A percentile compares a stretch with the other conserved stretches of the same genome.
Evolutionary conservation across 1,284 basidiomycete genomes (phyloP).

Genomic region (Pseudozyma sp.): DNA sequence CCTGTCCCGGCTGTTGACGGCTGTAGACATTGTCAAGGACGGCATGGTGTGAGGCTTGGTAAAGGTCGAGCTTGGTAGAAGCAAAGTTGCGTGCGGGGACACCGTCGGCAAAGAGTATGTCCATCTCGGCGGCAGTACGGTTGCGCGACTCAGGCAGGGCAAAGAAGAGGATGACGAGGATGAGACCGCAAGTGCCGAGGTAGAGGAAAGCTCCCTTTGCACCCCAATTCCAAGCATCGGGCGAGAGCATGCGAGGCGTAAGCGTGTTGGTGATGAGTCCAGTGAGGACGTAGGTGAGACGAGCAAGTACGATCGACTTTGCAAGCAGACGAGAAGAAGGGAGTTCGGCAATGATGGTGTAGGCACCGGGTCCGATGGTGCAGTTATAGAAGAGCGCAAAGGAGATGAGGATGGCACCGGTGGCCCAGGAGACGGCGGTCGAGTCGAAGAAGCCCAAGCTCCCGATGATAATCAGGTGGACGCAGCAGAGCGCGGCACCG

Average conservation of each 20-base stretch:
- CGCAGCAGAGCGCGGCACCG: slow-evolving; percentile 69
- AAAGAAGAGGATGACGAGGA: slow-evolving; percentile 68
- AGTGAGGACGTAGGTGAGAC: slow-evolving; percentile 70
- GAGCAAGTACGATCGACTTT: slow-evolving; percentile 73
- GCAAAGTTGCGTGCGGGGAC: slow-evolving; percentile 69
- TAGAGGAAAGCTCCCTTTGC: slow-evolving; percentile 70
- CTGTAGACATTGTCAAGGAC: too few relatives aligned
- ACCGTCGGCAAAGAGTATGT: slow-evolving; percentile 69
- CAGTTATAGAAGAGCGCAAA: slow-evolving; percentile 70
- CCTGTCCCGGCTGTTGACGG: too few relatives aligned
- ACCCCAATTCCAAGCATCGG: slow-evolving; percentile 70
- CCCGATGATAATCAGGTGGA: slow-evolving; percentile 72
- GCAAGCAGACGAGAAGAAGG: slow-evolving; percentile 71
- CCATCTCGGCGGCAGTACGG: slow-evolving; percentile 70
- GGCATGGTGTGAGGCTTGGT: slow-evolving; percentile 16
- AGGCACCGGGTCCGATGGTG: slow-evolving; percentile 70
- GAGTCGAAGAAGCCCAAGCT: slow-evolving; percentile 64
- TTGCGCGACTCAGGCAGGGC: slow-evolving; percentile 69
- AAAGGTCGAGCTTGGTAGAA: slow-evolving; percentile 64
- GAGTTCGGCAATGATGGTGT: slow-evolving; percentile 72
- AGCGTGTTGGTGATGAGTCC: slow-evolving; percentile 70
- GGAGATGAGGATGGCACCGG: slow-evolving; percentile 70
- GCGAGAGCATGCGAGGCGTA: slow-evolving; percentile 70
- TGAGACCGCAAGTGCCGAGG: slow-evolving; percentile 69
- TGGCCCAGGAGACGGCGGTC: slow-evolving; percentile 64